Conservation (phyloP, 768 basidiomycete species). For the Lentinula guzmanii region DNA sequence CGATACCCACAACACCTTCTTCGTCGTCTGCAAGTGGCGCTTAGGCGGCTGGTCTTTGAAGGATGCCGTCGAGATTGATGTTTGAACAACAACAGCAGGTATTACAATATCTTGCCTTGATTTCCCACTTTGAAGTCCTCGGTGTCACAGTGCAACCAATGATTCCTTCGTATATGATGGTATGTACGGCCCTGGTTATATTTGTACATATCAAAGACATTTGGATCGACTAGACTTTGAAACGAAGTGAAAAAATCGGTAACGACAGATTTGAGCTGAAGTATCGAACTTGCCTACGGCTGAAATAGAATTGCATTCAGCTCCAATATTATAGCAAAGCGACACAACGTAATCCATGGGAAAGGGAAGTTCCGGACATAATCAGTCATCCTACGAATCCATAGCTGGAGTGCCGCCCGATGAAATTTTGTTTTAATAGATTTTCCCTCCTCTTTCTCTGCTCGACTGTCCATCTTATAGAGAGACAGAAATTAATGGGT, state of each 20-base stretch:
- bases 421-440: conserved; percentile 43
- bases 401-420: conserved; percentile 19
- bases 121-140: neutral
- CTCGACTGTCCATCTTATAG: neutral
- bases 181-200: conserved; percentile 26
- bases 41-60: conserved; percentile 52
- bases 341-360: conserved; percentile 40
- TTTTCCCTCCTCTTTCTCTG: conserved; percentile 15
- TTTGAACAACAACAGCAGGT: conserved; percentile 30
- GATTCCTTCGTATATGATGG: conserved; percentile 37
- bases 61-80: conserved; percentile 72
- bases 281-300: neutral
- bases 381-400: conserved; percentile 42
- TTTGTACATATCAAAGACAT: conserved; percentile 39
- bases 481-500: too few relatives aligned
- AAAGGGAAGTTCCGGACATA: conserved; percentile 68
- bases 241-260: conserved; percentile 15
- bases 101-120: conserved; percentile 2
- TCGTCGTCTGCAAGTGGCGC: conserved; percentile 53
- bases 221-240: conserved; percentile 27
- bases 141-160: too few relatives aligned
- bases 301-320: neutral
- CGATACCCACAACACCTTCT: conserved; percentile 57
- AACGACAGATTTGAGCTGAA: neutral
- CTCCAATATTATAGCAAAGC: neutral